phyloP scores from a whole-genome alignment of 1,284 basidiomycete genomes.

The Moesziomyces parantarcticus region DNA sequence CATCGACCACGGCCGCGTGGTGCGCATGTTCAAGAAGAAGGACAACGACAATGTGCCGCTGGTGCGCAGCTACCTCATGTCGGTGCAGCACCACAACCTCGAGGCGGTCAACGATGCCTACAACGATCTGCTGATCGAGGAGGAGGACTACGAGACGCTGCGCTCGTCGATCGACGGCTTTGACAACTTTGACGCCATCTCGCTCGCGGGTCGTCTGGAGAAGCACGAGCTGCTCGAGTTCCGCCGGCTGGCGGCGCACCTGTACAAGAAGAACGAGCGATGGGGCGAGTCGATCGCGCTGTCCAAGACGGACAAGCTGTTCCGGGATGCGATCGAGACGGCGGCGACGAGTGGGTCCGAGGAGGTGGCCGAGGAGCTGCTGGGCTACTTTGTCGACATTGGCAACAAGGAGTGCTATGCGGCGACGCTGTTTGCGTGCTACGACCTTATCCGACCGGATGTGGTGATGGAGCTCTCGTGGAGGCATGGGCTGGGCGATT shows the following conservation, averaged over 20 bases:
- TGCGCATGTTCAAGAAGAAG: conserved; percentile 84
- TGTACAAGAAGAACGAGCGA: conserved; percentile 95
- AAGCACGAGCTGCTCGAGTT: conserved; percentile 94
- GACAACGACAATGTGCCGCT: conserved; percentile 95
- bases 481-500: conserved; percentile 93
- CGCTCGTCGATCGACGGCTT: conserved; percentile 96
- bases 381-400: conserved; percentile 87
- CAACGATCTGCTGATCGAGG: conserved; percentile 95
- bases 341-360: conserved; percentile 82
- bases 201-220: conserved; percentile 86
- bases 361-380: conserved; percentile 90
- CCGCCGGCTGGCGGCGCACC: conserved; percentile 84
- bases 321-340: conserved; percentile 94
- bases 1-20: conserved; percentile 93
- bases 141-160: conserved; percentile 97
- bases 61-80: conserved; percentile 93
- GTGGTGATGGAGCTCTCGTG: conserved; percentile 93
- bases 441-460: conserved; percentile 90
- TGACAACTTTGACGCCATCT: conserved; percentile 95
- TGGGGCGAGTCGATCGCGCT: conserved; percentile 96
- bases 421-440: conserved; percentile 87
- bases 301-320: conserved; percentile 94
- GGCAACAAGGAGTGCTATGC: conserved; percentile 98
- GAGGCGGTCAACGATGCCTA: conserved; percentile 98
- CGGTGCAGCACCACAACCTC: conserved; percentile 93